Evolutionary conservation across 1,139 yeast species (phyloP).

Genomic region (Magnusiomyces clavatus): DNA sequence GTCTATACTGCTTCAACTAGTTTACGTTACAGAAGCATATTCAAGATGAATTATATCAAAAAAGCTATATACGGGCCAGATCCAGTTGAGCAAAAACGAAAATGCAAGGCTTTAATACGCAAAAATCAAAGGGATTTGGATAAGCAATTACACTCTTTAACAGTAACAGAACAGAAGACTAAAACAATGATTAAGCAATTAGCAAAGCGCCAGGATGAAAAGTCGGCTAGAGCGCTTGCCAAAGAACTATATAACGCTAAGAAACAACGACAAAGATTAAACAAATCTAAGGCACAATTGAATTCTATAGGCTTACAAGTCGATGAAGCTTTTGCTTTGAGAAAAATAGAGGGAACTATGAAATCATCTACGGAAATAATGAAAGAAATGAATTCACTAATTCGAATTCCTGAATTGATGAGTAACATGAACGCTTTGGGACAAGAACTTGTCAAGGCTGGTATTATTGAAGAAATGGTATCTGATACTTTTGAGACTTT

Average conservation of each 20-base stretch:
- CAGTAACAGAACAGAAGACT: conserved; percentile 52
- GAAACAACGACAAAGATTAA: conserved; percentile 66
- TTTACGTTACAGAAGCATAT: not conserved
- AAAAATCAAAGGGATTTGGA: conserved; percentile 82
- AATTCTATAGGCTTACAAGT: conserved; percentile 83
- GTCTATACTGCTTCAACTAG: too few relatives aligned
- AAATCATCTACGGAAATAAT: conserved; percentile 71
- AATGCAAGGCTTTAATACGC: conserved; percentile 72
- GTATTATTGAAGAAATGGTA: conserved; percentile 92
- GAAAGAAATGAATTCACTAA: conserved; percentile 80
- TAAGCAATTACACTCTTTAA: conserved; percentile 55
- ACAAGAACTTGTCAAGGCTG: conserved; percentile 80
- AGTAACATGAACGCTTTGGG: conserved; percentile 82
- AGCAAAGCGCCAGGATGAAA: conserved; percentile 71
- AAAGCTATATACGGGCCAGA: conserved; percentile 93
- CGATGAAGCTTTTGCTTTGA: conserved; percentile 85
- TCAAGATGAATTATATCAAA: conserved; percentile 42
- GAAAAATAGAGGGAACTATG: conserved; percentile 76
- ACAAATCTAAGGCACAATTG: conserved; percentile 75
- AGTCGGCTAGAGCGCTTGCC: conserved; percentile 72
- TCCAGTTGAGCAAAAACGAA: conserved; percentile 88
- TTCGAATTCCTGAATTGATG: conserved; percentile 71
- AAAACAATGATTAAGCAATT: conserved; percentile 64
- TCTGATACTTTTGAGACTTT: conserved; percentile 77
- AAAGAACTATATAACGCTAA: conserved; percentile 69